Percentiles rank a stretch among this genome's conserved stretches.
Conservation (phyloP, 805 yeast species). For the Candida palmyrensis region DNA sequence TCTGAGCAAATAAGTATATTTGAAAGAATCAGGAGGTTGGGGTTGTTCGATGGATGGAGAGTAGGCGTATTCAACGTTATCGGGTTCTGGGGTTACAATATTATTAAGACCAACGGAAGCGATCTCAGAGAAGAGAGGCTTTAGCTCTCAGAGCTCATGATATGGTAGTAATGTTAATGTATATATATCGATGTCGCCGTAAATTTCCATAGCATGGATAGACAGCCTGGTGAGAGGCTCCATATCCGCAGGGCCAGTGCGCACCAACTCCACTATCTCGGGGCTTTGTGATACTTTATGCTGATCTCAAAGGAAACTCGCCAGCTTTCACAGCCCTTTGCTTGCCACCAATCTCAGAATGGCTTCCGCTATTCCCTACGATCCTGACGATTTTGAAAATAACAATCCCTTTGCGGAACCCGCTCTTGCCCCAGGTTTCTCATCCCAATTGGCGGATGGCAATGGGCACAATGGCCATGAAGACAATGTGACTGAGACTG, state of each 20-base stretch:
- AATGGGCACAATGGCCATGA: conserved; percentile 5
- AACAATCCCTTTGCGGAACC: conserved; percentile 41
- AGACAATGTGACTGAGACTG: conserved; percentile 6
- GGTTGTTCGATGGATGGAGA: conserved; percentile 85
- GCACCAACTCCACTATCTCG: too few species aligned
- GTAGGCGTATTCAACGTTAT: conserved; percentile 73
- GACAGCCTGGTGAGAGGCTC: too few species aligned
- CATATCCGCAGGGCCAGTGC: too few species aligned
- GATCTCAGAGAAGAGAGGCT: conserved; percentile 31
- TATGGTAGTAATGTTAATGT: too few species aligned
- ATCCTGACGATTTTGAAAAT: conserved; percentile 42
- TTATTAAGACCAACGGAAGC: conserved; percentile 46
- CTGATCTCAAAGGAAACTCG: too few species aligned
- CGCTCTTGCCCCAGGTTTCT: conserved; percentile 7
- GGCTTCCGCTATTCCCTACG: conserved; percentile 42
- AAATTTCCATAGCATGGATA: too few species aligned
- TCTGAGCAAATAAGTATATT: conserved; percentile 30
- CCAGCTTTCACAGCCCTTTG: too few species aligned
- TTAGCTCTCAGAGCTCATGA: too few species aligned
- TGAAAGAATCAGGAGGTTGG: conserved; percentile 26
- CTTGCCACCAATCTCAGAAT: conserved; percentile 13
- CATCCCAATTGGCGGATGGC: not conserved
- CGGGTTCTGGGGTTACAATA: conserved; percentile 77
- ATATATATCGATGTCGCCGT: too few species aligned
- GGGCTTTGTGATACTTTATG: too few species aligned